A percentile compares a stretch with the other conserved stretches of the same genome.
Conservation (phyloP, 257 asterid genomes). For the Penstemon newberryi region DNA sequence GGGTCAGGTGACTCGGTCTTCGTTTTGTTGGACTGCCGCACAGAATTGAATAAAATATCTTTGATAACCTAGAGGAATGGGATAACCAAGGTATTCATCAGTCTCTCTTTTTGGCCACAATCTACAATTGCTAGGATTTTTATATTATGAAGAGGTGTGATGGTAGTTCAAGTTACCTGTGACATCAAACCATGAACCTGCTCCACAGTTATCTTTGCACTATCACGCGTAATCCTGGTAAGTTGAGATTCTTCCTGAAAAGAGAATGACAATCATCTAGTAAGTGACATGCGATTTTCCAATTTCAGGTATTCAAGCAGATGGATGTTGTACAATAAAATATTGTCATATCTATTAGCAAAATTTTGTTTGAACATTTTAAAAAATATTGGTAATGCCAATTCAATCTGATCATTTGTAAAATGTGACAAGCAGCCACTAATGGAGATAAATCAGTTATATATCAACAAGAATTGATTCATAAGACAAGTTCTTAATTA, state of each 20-base stretch:
- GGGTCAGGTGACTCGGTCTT: conserved; percentile 65
- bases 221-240: conserved; percentile 88
- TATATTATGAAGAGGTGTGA: neutral
- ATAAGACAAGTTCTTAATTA: too few species aligned
- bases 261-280: too few species aligned
- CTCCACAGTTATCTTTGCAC: conserved; percentile 93
- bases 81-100: conserved; percentile 10
- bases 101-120: neutral
- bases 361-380: too few species aligned
- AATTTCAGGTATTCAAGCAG: too few species aligned
- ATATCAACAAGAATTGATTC: too few species aligned
- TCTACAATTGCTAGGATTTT: neutral
- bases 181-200: conserved; percentile 99
- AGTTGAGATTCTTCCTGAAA: conserved; percentile 94
- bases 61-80: conserved; percentile 69
- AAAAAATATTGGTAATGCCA: too few species aligned
- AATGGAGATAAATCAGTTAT: too few species aligned
- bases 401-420: too few species aligned
- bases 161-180: conserved; percentile 56
- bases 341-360: too few species aligned
- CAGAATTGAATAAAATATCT: conserved; percentile 90
- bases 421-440: too few species aligned
- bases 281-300: too few species aligned
- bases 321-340: too few species aligned
- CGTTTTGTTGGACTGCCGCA: conserved; percentile 55